phyloP scores from a whole-genome alignment of 352 stramenopile species.

The Phytopythium aichiense region DNA sequence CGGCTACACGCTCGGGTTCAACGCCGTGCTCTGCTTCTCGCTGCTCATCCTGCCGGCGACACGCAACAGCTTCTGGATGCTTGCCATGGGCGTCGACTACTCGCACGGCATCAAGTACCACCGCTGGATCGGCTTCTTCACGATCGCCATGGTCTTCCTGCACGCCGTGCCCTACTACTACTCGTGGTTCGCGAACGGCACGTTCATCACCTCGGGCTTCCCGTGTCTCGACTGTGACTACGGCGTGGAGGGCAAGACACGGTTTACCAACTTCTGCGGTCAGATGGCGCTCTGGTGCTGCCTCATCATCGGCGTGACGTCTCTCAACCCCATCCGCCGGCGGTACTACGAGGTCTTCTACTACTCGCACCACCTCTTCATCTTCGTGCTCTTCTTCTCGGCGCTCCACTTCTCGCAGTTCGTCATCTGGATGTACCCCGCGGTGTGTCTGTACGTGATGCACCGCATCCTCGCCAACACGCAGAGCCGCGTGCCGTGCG shows the following conservation, averaged over 20 bases:
- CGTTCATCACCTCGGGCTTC: constrained; percentile 48
- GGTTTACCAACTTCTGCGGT: constrained; percentile 73
- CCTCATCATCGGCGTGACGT: constrained; percentile 73
- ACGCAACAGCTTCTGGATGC: constrained; percentile 82
- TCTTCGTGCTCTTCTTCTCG: constrained; percentile 66
- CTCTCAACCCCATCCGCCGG: constrained; percentile 65
- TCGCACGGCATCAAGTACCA: constrained; percentile 87
- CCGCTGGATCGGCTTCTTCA: constrained; percentile 78
- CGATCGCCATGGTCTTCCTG: constrained; percentile 51
- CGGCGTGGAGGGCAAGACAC: constrained; percentile 50
- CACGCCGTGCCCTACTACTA: constrained; percentile 79
- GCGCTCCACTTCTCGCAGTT: constrained; percentile 76
- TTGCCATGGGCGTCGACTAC: constrained; percentile 83
- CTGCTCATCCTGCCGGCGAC: constrained; percentile 59
- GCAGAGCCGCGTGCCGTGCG: constrained; percentile 64
- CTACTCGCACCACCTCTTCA: constrained; percentile 86
- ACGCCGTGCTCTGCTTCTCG: constrained; percentile 65
- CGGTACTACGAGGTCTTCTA: constrained; percentile 86
- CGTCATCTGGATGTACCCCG: constrained; percentile 83
- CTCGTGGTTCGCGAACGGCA: constrained; percentile 50
- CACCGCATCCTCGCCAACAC: constrained; percentile 70
- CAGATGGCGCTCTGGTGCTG: constrained; percentile 66
- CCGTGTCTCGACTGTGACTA: constrained; percentile 74
- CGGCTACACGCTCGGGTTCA: constrained; percentile 69
- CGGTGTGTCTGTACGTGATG: constrained; percentile 76